Conservation (phyloP, 2,329 filamentous ascomycete genomes). For the Colletotrichum tofieldiae region DNA sequence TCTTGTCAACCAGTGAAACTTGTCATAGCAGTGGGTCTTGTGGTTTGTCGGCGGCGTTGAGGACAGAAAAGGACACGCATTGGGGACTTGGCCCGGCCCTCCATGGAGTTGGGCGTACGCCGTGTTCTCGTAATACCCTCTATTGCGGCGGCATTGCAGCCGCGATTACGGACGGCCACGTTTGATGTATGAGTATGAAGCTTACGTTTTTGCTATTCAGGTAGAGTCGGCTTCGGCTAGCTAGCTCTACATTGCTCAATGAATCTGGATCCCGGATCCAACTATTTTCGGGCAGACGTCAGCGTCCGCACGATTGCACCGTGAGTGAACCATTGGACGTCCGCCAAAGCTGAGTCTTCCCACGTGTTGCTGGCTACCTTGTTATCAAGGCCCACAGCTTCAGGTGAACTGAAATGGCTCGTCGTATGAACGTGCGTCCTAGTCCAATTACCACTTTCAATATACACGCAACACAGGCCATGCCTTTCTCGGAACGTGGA, state of each 20-base stretch:
- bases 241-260: conserved; percentile 17
- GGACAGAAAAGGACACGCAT: conserved; percentile 16
- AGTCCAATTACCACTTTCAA: conserved; percentile 2
- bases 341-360: neutral
- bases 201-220: neutral
- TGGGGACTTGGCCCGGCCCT: conserved; percentile 1
- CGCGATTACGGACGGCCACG: conserved; percentile 6
- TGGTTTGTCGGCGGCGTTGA: conserved; percentile 19
- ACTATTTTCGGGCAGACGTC: neutral
- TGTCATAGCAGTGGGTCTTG: neutral
- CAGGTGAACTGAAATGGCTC: conserved; percentile 6
- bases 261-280: conserved; percentile 16
- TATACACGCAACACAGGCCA: conserved; percentile 23
- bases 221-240: conserved; percentile 4
- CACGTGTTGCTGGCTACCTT: neutral
- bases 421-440: neutral
- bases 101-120: conserved; percentile 23
- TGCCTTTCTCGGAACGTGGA: conserved; percentile 12
- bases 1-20: neutral
- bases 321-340: neutral
- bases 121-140: conserved; percentile 24
- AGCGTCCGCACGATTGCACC: neutral
- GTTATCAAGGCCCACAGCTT: conserved; percentile 10
- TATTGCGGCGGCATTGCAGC: conserved; percentile 10
- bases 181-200: neutral